Evolutionary conservation across 768 basidiomycete species (phyloP).

Genomic region (Boletus bicolor): DNA sequence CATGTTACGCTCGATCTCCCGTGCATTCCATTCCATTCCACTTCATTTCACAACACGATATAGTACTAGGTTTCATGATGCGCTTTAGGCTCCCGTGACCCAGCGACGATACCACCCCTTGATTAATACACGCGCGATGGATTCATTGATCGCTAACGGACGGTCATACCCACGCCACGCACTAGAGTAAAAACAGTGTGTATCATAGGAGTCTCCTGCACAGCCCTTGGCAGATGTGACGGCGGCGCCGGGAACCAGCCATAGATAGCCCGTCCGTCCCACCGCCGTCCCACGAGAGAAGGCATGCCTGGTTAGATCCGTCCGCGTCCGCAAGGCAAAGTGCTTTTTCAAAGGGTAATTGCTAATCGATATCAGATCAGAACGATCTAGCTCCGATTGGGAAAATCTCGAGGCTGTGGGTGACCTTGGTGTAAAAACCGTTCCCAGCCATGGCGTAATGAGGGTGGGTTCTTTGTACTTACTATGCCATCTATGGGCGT

Average conservation of each 20-base stretch:
- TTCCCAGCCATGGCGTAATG: neutral
- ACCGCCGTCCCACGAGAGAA: neutral
- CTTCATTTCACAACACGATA: constrained; percentile 4
- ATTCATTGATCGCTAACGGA: constrained; percentile 13
- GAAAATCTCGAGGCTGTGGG: neutral
- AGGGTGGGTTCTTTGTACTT: neutral
- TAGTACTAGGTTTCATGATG: neutral
- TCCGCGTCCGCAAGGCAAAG: neutral
- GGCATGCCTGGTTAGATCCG: constrained; percentile 4
- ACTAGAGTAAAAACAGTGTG: neutral
- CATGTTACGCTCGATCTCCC: neutral
- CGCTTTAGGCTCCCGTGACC: constrained; percentile 6
- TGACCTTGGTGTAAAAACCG: neutral
- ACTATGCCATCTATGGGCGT: neutral
- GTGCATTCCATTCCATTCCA: constrained; percentile 14
- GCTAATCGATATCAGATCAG: constrained; percentile 20
- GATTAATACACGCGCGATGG: constrained; percentile 9
- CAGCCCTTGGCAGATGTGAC: neutral
- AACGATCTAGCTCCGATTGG: constrained; percentile 18
- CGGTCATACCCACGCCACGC: neutral
- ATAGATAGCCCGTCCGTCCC: neutral
- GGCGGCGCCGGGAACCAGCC: neutral
- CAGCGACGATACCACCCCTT: constrained; percentile 3
- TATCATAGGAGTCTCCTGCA: neutral
- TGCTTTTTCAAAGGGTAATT: neutral